phyloP scores from a whole-genome alignment of 2,329 filamentous ascomycete genomes.

The Trichoderma hamatum region DNA sequence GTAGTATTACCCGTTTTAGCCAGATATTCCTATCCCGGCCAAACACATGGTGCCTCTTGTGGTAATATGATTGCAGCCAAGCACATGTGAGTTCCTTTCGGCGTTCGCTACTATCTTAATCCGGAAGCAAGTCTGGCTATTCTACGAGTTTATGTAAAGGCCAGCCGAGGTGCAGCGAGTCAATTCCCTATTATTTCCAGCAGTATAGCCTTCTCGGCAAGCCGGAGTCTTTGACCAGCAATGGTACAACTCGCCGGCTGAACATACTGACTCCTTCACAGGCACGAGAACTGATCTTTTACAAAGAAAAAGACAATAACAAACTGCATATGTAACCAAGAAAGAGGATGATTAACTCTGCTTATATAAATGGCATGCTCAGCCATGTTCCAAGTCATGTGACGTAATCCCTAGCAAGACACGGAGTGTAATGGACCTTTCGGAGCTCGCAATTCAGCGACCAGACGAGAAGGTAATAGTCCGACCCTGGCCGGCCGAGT shows the following conservation, averaged over 20 bases:
- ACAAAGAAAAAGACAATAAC: not conserved
- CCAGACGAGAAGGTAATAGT: too few relatives aligned
- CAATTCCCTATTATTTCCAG: too few relatives aligned
- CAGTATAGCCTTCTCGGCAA: not conserved
- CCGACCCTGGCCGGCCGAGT: constrained; percentile 10
- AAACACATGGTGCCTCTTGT: not conserved
- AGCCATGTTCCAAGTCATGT: not conserved
- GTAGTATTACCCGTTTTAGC: constrained; percentile 10
- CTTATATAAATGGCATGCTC: not conserved
- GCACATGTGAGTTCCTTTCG: not conserved
- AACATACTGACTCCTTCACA: not conserved
- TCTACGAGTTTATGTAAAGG: not conserved
- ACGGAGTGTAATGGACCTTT: not conserved
- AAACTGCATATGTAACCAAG: not conserved
- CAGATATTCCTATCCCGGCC: not conserved
- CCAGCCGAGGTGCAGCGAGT: not conserved
- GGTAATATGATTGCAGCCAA: not conserved
- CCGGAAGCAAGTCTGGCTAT: not conserved
- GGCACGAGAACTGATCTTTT: not conserved
- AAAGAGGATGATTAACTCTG: too few relatives aligned
- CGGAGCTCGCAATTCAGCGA: too few relatives aligned
- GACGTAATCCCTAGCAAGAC: not conserved
- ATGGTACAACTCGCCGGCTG: not conserved
- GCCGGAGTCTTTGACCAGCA: not conserved
- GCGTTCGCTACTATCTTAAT: not conserved